Percentiles rank a stretch among this genome's conserved stretches.
Conservation (phyloP, 805 yeast species). For the Candida stauntonica region DNA sequence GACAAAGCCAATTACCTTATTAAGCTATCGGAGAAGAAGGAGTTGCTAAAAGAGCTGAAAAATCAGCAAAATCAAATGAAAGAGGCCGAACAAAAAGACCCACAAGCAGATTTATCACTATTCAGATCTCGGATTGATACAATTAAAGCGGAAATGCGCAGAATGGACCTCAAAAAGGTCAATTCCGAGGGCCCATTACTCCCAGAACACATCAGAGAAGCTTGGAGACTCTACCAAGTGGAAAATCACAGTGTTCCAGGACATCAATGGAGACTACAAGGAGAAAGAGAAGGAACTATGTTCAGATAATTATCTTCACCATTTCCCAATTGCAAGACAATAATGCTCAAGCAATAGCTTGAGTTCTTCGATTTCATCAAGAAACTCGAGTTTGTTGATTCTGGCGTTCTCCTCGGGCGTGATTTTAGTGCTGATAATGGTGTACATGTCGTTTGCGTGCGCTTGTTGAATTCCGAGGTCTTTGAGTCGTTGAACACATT, state of each 20-base stretch:
- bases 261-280: slow-evolving; percentile 67
- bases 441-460: slow-evolving; percentile 31
- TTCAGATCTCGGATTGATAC: slow-evolving; percentile 21
- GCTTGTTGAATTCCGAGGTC: slow-evolving; percentile 16
- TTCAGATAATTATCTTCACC: slow-evolving; percentile 43
- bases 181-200: slow-evolving; percentile 54
- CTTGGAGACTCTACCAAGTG: slow-evolving; percentile 70
- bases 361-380: slow-evolving; percentile 59
- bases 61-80: slow-evolving; percentile 35
- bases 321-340: slow-evolving; percentile 34
- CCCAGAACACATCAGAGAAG: slow-evolving; percentile 85
- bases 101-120: slow-evolving; percentile 7
- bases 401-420: slow-evolving; percentile 34
- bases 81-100: slow-evolving; percentile 25
- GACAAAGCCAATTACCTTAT: slow-evolving; percentile 33
- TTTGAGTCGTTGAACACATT: slow-evolving; percentile 18
- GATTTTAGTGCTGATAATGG: slow-evolving; percentile 31
- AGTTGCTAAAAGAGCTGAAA: slow-evolving; percentile 29
- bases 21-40: slow-evolving; percentile 40
- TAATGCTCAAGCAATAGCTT: slow-evolving; percentile 49
- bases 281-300: slow-evolving; percentile 65
- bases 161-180: slow-evolving; percentile 27
- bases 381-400: slow-evolving; percentile 43
- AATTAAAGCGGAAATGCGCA: slow-evolving; percentile 25
- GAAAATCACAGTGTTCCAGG: slow-evolving; percentile 63